phyloP scores from a whole-genome alignment of 2,329 filamentous ascomycete genomes.

The Paraphoma sp. region DNA sequence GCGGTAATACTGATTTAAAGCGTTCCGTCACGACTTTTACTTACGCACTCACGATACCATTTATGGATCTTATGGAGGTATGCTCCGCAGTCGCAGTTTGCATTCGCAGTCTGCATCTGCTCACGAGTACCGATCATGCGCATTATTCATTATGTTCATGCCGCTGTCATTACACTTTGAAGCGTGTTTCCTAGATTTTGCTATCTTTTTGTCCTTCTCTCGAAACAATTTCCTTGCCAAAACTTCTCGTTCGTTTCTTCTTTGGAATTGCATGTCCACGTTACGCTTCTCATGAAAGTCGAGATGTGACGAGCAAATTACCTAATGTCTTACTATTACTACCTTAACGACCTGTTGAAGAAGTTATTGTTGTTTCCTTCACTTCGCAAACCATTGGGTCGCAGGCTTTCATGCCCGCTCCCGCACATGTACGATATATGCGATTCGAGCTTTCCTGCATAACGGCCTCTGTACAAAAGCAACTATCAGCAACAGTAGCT shows the following conservation, averaged over 20 bases:
- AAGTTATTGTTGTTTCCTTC: conserved; percentile 11
- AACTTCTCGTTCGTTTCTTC: conserved; percentile 22
- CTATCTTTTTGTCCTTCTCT: background rate
- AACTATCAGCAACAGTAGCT: conserved; percentile 41
- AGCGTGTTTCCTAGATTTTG: conserved; percentile 12
- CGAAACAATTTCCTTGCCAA: conserved; percentile 25
- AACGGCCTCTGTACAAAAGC: conserved; percentile 49
- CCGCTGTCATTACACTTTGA: conserved; percentile 11
- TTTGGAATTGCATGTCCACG: conserved; percentile 31
- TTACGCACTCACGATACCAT: conserved; percentile 49
- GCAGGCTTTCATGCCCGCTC: background rate
- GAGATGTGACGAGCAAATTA: conserved; percentile 41
- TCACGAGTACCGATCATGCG: conserved; percentile 33
- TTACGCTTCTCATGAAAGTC: conserved; percentile 36
- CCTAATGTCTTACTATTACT: conserved; percentile 47
- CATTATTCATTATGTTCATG: conserved; percentile 25
- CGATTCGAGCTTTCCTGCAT: conserved; percentile 26
- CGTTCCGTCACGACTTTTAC: conserved; percentile 43
- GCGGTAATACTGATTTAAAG: conserved; percentile 48
- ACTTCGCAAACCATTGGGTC: conserved; percentile 4
- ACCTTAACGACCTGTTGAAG: conserved; percentile 39
- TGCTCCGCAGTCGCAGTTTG: conserved; percentile 39
- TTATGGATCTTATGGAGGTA: conserved; percentile 45
- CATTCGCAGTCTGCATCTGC: conserved; percentile 27
- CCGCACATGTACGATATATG: conserved; percentile 43